Percentiles rank a stretch among this genome's conserved stretches.
Conservation (phyloP, 371 early-diverging fungal species). For the Mucor sp. region DNA sequence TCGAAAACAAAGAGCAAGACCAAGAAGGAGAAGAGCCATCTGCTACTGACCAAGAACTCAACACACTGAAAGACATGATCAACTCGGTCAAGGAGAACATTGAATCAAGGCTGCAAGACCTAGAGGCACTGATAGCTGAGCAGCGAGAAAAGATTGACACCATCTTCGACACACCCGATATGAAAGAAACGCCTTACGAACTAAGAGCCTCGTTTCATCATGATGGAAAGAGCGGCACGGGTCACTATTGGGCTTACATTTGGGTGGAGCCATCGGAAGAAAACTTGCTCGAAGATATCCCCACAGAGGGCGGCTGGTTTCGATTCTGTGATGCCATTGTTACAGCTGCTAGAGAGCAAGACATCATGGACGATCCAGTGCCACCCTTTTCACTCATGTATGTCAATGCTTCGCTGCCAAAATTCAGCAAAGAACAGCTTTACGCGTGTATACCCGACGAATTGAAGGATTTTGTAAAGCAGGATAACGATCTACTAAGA, state of each 20-base stretch:
- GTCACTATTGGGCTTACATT: conserved; percentile 52
- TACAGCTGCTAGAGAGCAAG: conserved; percentile 28
- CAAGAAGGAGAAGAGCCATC: background rate
- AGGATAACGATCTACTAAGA: conserved; percentile 29
- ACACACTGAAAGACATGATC: background rate
- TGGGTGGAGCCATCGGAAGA: conserved; percentile 28
- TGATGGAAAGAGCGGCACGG: conserved; percentile 44
- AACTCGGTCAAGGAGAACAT: conserved; percentile 7
- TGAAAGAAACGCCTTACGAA: conserved; percentile 33
- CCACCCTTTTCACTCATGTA: conserved; percentile 40
- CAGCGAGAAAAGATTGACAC: background rate
- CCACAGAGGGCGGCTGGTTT: conserved; percentile 36
- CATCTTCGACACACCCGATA: conserved; percentile 9
- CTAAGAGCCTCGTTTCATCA: conserved; percentile 41
- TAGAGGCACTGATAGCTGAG: conserved; percentile 1
- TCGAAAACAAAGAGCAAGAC: conserved; percentile 10
- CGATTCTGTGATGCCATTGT: conserved; percentile 49
- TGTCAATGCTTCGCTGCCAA: conserved; percentile 18
- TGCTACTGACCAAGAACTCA: background rate
- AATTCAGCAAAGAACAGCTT: conserved; percentile 13
- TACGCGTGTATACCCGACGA: conserved; percentile 19
- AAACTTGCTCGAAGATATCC: conserved; percentile 14
- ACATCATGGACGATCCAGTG: conserved; percentile 26
- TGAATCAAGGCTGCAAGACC: background rate
- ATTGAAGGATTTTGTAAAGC: conserved; percentile 22